Evolutionary conservation across 2,329 filamentous ascomycete species (phyloP), one percentile per base, ranked within the genome.

Genomic region (Calycina herbarum): DNA sequence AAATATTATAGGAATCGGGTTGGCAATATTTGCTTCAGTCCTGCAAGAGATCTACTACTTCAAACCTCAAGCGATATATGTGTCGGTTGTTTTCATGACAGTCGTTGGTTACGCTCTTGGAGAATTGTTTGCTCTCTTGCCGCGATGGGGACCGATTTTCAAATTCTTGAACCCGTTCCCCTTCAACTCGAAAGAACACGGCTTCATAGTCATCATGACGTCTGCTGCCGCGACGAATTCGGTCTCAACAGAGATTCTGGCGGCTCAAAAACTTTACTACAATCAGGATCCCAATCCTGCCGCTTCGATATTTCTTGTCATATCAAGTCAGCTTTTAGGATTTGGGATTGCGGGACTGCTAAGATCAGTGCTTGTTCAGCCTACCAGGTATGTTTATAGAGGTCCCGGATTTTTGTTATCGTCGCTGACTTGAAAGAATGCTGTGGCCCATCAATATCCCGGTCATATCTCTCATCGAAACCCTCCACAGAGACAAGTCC

Each of bases 191-290:
- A 78, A 78, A 60, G 76, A 78, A 65, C 76, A 78, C 68, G 71
- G 71, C 0, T 73, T 75, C 45, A 70, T 89, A 63, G 83, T 86
- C 29, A 85, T 89, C 70, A 89, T 89, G 86, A 89, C 90, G 17
- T 86, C 89, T 73, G 88, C 91, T 5, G 87, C 88, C 5, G 90
- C 88, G 80, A 60, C 86, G 83, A 76, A 77, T 67, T 80, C 5
- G 88, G 63, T 67, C 11, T 66, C 77, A 27, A 81, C 78, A 1
- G 79, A 83, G 62, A 77, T 78, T 1, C 66, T 83, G 2, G 77
- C 82, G 1, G 79, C 77, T 0, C 80, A 83, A 71, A 72, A 76
- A 61, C 76, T 84, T 0, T 83, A 77, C 72, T 83, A 83, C 63
- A 58, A 64, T 17, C 56, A 38, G n/a, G 64, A 70, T 15, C 68